Base-by-base conservation (phyloP, 371 early-diverging fungal genomes). In the Rhizomucor miehei region DNA sequence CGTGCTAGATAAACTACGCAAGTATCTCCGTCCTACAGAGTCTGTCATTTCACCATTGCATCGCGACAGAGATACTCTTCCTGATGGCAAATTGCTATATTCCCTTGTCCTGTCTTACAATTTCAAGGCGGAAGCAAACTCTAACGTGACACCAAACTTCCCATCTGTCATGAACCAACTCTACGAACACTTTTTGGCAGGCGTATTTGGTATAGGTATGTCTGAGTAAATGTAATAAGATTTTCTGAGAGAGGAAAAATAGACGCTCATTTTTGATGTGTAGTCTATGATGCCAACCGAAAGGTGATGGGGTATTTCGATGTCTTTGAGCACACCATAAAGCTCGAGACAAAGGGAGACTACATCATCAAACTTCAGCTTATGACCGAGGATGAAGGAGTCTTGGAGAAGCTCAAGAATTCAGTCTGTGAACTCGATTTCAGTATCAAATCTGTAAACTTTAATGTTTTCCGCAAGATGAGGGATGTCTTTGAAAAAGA, bases 311-410 rank as follows among this genome's bases (percentile, higher is more conserved):
- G 76, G 0, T 73, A 79, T 20, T 75, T 89, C 35, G 92, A 90
- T 69, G 82, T 90, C 16, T 93, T 91, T 66, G 67, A 89, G 23
- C 87, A 86, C 51, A 58, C 63, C 1, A 63, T 89, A 49, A 87
- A 87, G 53, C 61, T 94, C n/a, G 67, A 74, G 24, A 69, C 59
- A 56, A 88, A 91, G 73, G 96, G 97, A 13, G 93, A 90, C 35
- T 95, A 95, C 64, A 82, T 81, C 5, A 71, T 93, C 41, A 86
- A 84, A 44, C 87, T 85, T 44, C 94, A 92, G 65, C 58, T 97
- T 17, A 79, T 86, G 17, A 86, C 89, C 12, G 79, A 84, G 51
- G 71, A 75, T 13, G 73, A 89, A 36, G 79, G 77, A 47, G 69
- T 82, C 1, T 74, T 96, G 35, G 91, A 92, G 19, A 85, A 87